phyloP scores from a whole-genome alignment of 75 land plant genomes.

The Pseudotsuga menziesii region DNA sequence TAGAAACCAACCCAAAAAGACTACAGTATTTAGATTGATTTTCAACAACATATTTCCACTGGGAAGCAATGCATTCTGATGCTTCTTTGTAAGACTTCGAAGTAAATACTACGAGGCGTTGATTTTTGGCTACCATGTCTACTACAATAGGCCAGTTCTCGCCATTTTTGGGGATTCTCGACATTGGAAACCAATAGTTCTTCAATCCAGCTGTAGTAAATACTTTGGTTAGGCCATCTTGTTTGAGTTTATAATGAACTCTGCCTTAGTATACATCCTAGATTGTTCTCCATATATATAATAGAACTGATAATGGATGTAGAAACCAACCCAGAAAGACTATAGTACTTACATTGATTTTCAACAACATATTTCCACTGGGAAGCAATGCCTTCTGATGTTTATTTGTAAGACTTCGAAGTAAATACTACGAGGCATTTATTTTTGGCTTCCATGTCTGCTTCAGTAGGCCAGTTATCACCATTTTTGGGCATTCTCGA shows the following conservation, averaged over 20 bases:
- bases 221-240: too few species aligned
- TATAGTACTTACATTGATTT: slow-evolving; percentile 25
- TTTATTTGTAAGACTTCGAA: slow-evolving; percentile 19
- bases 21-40: too few species aligned
- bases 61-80: too few species aligned
- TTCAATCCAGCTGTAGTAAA: slow-evolving; percentile 16
- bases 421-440: slow-evolving; percentile 27
- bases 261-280: not conserved
- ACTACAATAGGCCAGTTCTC: slow-evolving; percentile 23
- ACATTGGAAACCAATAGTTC: slow-evolving; percentile 30
- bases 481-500: slow-evolving; percentile 31
- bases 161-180: slow-evolving; percentile 27
- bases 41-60: too few species aligned
- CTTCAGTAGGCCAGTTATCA: slow-evolving; percentile 23
- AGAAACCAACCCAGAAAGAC: not conserved
- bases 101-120: slow-evolving; percentile 26
- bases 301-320: not conserved
- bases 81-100: too few species aligned
- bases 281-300: not conserved
- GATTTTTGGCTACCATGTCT: slow-evolving; percentile 24
- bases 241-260: not conserved
- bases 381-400: slow-evolving; percentile 28
- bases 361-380: slow-evolving; percentile 28
- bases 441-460: slow-evolving; percentile 24
- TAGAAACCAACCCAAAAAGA: too few species aligned